A percentile compares a stretch with the other conserved stretches of the same genome.
These are phyloP conservation scores for Venturia aucupariae DNA, from an alignment of 2,329 filamentous ascomycete species.

Conservation along the genomic window DNA sequence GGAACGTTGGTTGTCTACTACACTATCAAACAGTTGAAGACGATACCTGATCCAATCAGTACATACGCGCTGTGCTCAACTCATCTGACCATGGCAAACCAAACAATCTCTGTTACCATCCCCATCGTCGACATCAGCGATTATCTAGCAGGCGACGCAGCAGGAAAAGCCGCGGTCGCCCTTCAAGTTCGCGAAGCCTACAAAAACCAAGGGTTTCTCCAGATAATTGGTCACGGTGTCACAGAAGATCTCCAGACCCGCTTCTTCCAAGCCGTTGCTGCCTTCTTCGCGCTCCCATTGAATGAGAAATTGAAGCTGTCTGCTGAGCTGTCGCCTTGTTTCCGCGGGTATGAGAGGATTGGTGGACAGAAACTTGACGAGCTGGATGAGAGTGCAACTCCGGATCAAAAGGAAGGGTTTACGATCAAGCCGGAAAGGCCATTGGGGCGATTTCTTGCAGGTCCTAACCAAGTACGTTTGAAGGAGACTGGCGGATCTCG, in stretches of 20 bases:
- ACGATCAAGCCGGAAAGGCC: too few relatives aligned
- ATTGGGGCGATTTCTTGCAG: too few relatives aligned
- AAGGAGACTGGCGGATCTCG: too few relatives aligned
- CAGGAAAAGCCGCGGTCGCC: constrained; percentile 14
- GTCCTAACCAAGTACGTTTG: too few relatives aligned
- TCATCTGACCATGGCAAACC: background rate
- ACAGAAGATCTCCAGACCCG: constrained; percentile 20
- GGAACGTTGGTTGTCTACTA: background rate
- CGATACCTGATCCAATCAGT: too few relatives aligned
- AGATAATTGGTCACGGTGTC: constrained; percentile 28
- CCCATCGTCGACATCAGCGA: constrained; percentile 17
- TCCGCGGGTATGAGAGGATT: too few relatives aligned
- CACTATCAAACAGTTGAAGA: too few relatives aligned
- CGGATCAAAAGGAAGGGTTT: constrained; percentile 17
- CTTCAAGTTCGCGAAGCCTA: constrained; percentile 14
- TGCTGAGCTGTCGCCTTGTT: constrained; percentile 15
- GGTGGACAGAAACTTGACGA: too few relatives aligned
- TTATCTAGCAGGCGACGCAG: constrained; percentile 16
- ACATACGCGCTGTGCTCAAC: too few relatives aligned
- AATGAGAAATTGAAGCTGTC: constrained; percentile 22
- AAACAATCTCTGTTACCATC: constrained; percentile 9
- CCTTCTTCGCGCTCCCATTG: constrained; percentile 26
- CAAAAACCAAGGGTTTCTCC: constrained; percentile 26
- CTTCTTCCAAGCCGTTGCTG: constrained; percentile 21
- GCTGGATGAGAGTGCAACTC: constrained; percentile 15